A percentile compares a stretch with the other conserved stretches of the same genome.
These are phyloP conservation scores for Cyberlindnera meyerae DNA, from an alignment of 805 yeast species.

Conservation along the genomic window DNA sequence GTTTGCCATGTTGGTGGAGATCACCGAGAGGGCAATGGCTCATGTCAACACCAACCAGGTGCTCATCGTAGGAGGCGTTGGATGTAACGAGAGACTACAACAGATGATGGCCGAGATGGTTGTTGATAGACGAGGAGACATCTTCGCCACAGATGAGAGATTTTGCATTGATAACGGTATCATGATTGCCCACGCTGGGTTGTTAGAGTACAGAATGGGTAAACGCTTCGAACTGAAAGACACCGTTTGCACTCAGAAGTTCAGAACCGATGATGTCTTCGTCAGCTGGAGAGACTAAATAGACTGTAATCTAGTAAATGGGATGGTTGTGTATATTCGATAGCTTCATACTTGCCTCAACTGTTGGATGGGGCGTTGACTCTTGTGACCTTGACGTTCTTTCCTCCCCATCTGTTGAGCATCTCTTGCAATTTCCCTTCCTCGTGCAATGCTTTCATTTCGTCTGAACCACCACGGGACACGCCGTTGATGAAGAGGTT, in stretches of 20 bases:
- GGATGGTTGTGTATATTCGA: too few species aligned
- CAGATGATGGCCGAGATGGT: slow-evolving; percentile 98
- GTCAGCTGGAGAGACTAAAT: slow-evolving; percentile 76
- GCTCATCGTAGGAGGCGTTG: slow-evolving; percentile 97
- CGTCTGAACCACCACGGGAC: slow-evolving; percentile 88
- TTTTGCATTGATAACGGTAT: slow-evolving; percentile 98
- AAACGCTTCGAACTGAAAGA: slow-evolving; percentile 50
- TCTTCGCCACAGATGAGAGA: slow-evolving; percentile 92
- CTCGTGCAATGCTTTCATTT: slow-evolving; percentile 58
- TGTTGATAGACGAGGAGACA: slow-evolving; percentile 77
- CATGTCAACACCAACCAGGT: slow-evolving; percentile 89
- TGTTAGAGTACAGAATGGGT: slow-evolving; percentile 81
- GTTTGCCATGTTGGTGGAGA: slow-evolving; percentile 95
- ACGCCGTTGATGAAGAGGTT: slow-evolving; percentile 71
- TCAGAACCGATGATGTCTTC: slow-evolving; percentile 89
- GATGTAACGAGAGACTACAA: slow-evolving; percentile 86
- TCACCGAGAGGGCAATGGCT: slow-evolving; percentile 98
- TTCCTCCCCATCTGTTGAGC: slow-evolving; percentile 61
- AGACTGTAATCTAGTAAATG: neutral
- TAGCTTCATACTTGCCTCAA: neutral
- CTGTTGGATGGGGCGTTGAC: slow-evolving; percentile 54
- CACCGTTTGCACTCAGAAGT: slow-evolving; percentile 88
- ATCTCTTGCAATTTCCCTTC: slow-evolving; percentile 46
- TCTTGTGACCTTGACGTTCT: slow-evolving; percentile 43
- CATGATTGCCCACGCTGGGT: slow-evolving; percentile 98